Base-by-base conservation (phyloP, 352 stramenopile genomes). In the Phytophthora pinifolia region DNA sequence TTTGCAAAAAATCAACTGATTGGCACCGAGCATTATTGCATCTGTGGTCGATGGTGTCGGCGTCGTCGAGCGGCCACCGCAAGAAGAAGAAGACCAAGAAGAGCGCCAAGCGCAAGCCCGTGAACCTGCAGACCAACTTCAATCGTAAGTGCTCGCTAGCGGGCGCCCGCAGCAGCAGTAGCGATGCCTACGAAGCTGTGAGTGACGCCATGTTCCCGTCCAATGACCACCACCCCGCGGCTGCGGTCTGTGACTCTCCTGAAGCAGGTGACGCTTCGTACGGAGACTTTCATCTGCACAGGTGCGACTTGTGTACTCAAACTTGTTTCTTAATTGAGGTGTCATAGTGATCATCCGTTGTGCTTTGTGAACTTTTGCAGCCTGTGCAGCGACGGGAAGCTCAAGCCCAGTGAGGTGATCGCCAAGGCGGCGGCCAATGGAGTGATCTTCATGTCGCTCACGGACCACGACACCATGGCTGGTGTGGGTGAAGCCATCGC, bases 261-360 rank as follows among this genome's bases (percentile, higher is more conserved):
- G 59, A 70, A 72, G 60, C 68, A 92, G 82, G 76, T 70, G 74
- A 72, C 59, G 53, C 50, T 38, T 65, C 77, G 30, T 67, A 73
- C 30, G 84, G 79, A 3, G 84, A 94, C 54, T 94, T 94, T 50
- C 84, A 94, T 62, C 49, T 94, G 64, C 84, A 94, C 72, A 94
- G 84, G 83, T 91, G 29, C 37, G 54, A 44, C 31, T 50, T 39
- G 30, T 56, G 27, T 44, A 44, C 18, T 44, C 29, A 54, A 45
- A 13, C 20, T 44, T 29, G 22, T 29, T 32, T 45, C 9, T 38
- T 34, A 33, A 13, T 33, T 62, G 25, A 41, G 45, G 25, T 35
- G 41, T 32, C 35, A 46, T 46, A 25, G 12, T 46, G 20, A 25
- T 18, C 12, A 46, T 46, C 39, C 6, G 36, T 20, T n/a, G n/a